Evolutionary conservation across 306 rosid species (phyloP), one percentile per base, ranked within the genome.

Genomic region (Casuarina glauca): DNA sequence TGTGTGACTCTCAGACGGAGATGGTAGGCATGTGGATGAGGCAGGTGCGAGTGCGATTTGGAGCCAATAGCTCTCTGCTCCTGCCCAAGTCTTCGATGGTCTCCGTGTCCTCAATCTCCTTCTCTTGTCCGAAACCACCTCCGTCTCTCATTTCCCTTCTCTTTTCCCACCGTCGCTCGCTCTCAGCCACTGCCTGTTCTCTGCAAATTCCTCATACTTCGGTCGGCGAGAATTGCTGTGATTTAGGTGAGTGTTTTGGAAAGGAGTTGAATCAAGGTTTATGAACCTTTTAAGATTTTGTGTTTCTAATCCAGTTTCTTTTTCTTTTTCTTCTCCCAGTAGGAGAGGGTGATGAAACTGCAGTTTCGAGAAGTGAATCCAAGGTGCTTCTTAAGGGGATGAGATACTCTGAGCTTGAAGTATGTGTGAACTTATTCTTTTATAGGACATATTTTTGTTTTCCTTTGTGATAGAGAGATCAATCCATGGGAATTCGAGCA

Each of bases 321-420:
- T 67, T 63, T 66, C n/a, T 79, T 70, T 39, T 51, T 42, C 13
- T 83, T 6, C 9, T 26, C 32, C 32, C 32, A 17, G 61, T 44
- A 80, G 92, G 76, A 54, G 82, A 79, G 2, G 74, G 70, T 76
- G 53, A 70, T 32, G 38, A 51, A 1, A 26, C 38, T 76, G 80
- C 74, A 26, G 49, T 69, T 82, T 76, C 87, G 19, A 80, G 36
- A 35, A 35, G 54, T 6, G 75, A 76, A 79, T 84, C 83, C 3
- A 90, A 90, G 88, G 74, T 76, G 67, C 88, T 90, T 85, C 92
- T 94, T 43, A 90, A 94, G 84, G 98, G 94, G 38, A 87, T 94
- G 92, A 76, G 80, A 46, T 94, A 92, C 90, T 60, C 84, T 69
- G 94, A 92, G 71, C 90, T 94, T 42, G 79, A 90, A 83, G 98